Percentiles rank a stretch among this genome's conserved stretches.
Evolutionary conservation across 306 rosid genomes (phyloP).

Genomic region (Ormosia emarginata): DNA sequence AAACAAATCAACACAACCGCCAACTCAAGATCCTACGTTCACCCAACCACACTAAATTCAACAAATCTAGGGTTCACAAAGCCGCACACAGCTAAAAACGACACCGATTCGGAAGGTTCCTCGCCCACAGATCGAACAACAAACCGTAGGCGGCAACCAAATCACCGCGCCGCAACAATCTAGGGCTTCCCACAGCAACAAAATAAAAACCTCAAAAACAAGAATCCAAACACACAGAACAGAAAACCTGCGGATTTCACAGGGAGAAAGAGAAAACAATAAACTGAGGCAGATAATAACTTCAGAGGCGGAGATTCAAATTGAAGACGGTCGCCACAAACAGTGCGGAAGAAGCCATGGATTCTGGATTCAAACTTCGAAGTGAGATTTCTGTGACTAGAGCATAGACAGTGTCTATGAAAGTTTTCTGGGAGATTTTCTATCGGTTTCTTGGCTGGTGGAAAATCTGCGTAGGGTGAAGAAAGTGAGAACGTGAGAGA

Average conservation of each 20-base stretch:
- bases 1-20: neutral
- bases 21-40: constrained; percentile 27
- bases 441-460: constrained; percentile 41
- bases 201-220: neutral
- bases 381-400: constrained; percentile 10
- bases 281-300: neutral
- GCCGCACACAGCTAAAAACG: neutral
- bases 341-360: constrained; percentile 18
- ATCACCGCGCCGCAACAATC: constrained; percentile 31
- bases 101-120: neutral
- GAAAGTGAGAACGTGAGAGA: constrained; percentile 70
- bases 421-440: constrained; percentile 12
- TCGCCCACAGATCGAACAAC: constrained; percentile 40
- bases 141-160: constrained; percentile 26
- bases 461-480: constrained; percentile 56
- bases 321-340: constrained; percentile 17
- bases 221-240: neutral
- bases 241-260: neutral
- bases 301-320: constrained; percentile 38
- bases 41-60: neutral
- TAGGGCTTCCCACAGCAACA: constrained; percentile 20
- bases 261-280: neutral
- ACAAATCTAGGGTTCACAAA: constrained; percentile 39
- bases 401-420: constrained; percentile 2
- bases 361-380: constrained; percentile 5